Evolutionary conservation across 208 protist species (phyloP), one percentile per base, ranked within the genome.

Genomic region (Acanthamoeba royreba): DNA sequence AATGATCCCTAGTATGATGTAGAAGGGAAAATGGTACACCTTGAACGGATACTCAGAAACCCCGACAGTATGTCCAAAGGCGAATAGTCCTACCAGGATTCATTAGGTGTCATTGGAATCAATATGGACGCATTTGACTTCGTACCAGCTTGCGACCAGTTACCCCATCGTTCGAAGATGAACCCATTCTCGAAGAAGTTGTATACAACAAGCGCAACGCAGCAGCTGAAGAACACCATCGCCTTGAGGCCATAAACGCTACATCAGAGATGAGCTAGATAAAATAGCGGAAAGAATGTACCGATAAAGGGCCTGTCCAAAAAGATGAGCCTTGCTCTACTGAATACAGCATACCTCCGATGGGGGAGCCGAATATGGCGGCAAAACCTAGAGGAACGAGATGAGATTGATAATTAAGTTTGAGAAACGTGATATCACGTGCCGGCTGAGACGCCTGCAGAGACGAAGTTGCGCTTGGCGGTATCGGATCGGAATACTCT

Each of bases 111-210:
- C 11, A 40, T 43, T 77, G 35, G 9, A 7, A 2, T 25, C 1
- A 47, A 85, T 19, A 1, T 4, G 25, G n/a, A n/a, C n/a, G 9
- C 13, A 40, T 1, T 7, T 3, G 74, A 13, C 3, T 4, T 13
- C 74, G 19, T 85, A 52, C 74, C 74, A 13, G 74, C 13, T 28
- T 40, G 74, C 8, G 74, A 85, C 74, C 74, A 85, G 45, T 85
- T 28, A 40, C 74, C 74, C 74, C 74, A 85, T 5, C 25, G 13
- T n/a, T 52, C 74, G 25, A 85, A 85, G 74, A 52, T 33, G 38
- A 85, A 85, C 22, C 74, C 74, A 15, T 85, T 85, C 25, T 85
- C 28, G 45, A 85, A 33, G 74, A 85, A 85, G 45, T 85, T 85
- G 74, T 25, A 85, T 4, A 52, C 42, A 25, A 33, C 15, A 2